Percentiles rank a stretch among this genome's conserved stretches.
Conservation (phyloP, 73 alveolate species). For the Halteria grandinella region DNA sequence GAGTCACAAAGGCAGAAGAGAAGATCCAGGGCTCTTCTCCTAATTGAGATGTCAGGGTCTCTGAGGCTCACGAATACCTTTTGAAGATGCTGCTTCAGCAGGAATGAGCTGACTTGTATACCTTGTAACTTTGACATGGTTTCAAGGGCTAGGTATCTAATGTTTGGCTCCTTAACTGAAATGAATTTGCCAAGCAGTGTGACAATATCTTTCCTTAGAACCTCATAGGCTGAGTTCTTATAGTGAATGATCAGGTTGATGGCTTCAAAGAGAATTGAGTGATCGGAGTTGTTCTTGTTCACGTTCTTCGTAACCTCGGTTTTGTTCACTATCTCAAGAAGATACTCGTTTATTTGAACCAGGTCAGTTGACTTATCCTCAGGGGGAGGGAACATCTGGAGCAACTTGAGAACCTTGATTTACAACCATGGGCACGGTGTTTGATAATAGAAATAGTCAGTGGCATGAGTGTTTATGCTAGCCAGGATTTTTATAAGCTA, state of each 20-base stretch:
- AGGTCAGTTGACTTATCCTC: conserved; percentile 74
- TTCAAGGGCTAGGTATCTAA: conserved; percentile 96
- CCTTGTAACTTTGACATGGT: conserved; percentile 90
- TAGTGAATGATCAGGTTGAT: conserved; percentile 91
- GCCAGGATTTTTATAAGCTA: conserved; percentile 78
- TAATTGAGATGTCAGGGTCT: conserved; percentile 95
- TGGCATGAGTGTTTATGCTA: conserved; percentile 85
- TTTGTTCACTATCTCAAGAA: conserved; percentile 82
- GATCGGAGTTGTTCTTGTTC: conserved; percentile 97
- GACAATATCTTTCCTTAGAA: conserved; percentile 85
- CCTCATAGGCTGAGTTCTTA: conserved; percentile 80
- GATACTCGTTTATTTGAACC: conserved; percentile 80
- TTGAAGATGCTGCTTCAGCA: conserved; percentile 87
- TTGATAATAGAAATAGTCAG: conserved; percentile 93
- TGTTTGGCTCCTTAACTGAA: conserved; percentile 96
- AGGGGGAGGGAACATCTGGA: conserved; percentile 94
- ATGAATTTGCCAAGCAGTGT: conserved; percentile 92
- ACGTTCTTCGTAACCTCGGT: conserved; percentile 95
- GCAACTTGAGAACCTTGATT: conserved; percentile 88
- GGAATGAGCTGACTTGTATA: conserved; percentile 77
- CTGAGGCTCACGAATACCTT: conserved; percentile 87
- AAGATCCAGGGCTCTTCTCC: conserved; percentile 97
- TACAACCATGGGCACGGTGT: conserved; percentile 98
- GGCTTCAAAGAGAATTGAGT: conserved; percentile 96
- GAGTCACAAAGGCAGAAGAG: conserved; percentile 91